These are phyloP conservation scores for Starmerella khaoyaiensis DNA, from an alignment of 805 yeast genomes.

Conservation along the genomic window DNA sequence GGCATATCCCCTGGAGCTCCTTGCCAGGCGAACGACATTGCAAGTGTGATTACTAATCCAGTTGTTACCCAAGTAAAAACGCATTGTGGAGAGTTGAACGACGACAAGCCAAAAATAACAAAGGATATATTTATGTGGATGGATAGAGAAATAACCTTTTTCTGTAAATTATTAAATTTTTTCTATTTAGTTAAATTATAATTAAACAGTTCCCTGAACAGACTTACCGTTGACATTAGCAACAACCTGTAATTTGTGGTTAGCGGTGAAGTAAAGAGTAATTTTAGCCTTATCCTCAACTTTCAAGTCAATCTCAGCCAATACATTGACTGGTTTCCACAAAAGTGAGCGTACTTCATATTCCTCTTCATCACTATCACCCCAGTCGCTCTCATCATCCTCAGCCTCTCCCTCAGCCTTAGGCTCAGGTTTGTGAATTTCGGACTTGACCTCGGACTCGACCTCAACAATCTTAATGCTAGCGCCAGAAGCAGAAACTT, in stretches of 20 bases:
- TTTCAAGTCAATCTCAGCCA: constrained; percentile 67
- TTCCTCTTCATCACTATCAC: constrained; percentile 63
- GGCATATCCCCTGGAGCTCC: constrained; percentile 14
- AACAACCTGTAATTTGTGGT: constrained; percentile 50
- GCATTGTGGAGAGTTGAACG: background rate
- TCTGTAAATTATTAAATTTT: background rate
- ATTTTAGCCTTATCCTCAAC: constrained; percentile 57
- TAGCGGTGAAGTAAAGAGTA: constrained; percentile 49
- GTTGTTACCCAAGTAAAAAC: too few relatives aligned
- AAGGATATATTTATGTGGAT: background rate
- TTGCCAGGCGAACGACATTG: constrained; percentile 20
- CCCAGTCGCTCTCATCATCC: constrained; percentile 38
- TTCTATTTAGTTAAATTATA: background rate
- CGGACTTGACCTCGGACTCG: constrained; percentile 75
- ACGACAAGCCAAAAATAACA: too few relatives aligned
- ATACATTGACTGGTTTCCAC: constrained; percentile 55
- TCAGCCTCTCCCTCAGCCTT: constrained; percentile 39
- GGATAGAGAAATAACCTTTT: too few relatives aligned
- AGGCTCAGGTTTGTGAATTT: constrained; percentile 66
- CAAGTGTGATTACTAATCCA: background rate
- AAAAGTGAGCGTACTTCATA: constrained; percentile 68
- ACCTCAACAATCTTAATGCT: constrained; percentile 44
- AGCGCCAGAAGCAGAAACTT: constrained; percentile 45
- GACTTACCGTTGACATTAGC: constrained; percentile 30
- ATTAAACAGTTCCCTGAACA: constrained; percentile 20